phyloP scores from a whole-genome alignment of 257 asterid species.

The Capsicum baccatum region DNA sequence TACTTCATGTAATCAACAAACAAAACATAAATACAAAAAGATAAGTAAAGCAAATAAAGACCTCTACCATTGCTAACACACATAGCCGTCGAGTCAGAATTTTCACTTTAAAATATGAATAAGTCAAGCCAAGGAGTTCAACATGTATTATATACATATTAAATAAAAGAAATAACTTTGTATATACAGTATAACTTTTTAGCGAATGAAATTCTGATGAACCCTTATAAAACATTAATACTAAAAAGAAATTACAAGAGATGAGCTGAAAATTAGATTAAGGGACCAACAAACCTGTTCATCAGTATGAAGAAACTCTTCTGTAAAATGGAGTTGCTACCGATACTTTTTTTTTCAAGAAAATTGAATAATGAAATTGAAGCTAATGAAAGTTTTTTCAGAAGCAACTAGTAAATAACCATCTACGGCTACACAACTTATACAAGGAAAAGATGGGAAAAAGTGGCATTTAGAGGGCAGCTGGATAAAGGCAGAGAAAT shows the following conservation, averaged over 20 bases:
- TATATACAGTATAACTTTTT: not conserved
- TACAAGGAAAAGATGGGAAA: not conserved
- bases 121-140: not conserved
- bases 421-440: not conserved
- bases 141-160: not conserved
- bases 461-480: conserved; percentile 8
- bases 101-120: not conserved
- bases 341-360: not conserved
- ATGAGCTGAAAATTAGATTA: not conserved
- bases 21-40: not conserved
- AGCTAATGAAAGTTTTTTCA: not conserved
- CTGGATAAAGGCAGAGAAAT: conserved; percentile 6
- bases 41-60: too few species aligned
- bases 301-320: not conserved
- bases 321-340: not conserved
- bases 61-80: not conserved
- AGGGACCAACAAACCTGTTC: conserved; percentile 1
- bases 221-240: not conserved
- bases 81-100: not conserved
- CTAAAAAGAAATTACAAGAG: not conserved
- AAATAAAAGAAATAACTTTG: too few species aligned
- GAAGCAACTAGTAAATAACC: not conserved
- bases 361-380: not conserved
- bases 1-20: not conserved
- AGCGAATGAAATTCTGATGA: not conserved